These are phyloP conservation scores for Pythium monospermum DNA, from an alignment of 352 stramenopile species.

Conservation along the genomic window DNA sequence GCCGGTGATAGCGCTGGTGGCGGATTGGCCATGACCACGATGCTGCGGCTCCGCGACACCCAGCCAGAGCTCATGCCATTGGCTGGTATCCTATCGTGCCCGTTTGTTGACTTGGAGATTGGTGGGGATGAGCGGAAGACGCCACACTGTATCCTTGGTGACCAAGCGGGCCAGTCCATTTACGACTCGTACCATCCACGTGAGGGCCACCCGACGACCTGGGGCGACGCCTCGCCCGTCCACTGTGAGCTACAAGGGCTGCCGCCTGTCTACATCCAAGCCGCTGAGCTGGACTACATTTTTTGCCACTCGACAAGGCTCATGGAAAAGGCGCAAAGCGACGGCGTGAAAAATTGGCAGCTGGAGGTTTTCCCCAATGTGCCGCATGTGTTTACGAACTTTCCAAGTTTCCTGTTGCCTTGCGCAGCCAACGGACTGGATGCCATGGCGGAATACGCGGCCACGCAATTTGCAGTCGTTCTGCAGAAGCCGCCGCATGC, in stretches of 20 bases:
- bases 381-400: slow-evolving; percentile 23
- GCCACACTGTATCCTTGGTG: slow-evolving; percentile 16
- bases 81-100: slow-evolving; percentile 29
- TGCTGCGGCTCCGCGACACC: slow-evolving; percentile 26
- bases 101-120: slow-evolving; percentile 37
- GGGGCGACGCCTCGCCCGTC: slow-evolving; percentile 18
- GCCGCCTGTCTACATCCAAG: slow-evolving; percentile 15
- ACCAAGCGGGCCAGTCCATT: slow-evolving; percentile 6
- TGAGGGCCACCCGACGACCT: slow-evolving; percentile 11
- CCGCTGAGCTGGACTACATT: slow-evolving; percentile 20
- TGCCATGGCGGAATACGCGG: slow-evolving; percentile 17
- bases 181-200: slow-evolving; percentile 15
- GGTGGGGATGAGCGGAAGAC: slow-evolving; percentile 14
- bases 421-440: slow-evolving; percentile 13
- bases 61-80: slow-evolving; percentile 22
- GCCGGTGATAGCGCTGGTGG: slow-evolving; percentile 20
- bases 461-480: neutral
- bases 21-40: slow-evolving; percentile 6
- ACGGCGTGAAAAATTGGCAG: slow-evolving; percentile 15
- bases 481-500: neutral
- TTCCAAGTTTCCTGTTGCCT: slow-evolving; percentile 16
- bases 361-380: slow-evolving; percentile 17
- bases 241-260: neutral
- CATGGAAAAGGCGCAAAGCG: slow-evolving; percentile 5
- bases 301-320: slow-evolving; percentile 13